phyloP scores from a whole-genome alignment of 176 grass and related monocot species.

The Oryza officinalis region DNA sequence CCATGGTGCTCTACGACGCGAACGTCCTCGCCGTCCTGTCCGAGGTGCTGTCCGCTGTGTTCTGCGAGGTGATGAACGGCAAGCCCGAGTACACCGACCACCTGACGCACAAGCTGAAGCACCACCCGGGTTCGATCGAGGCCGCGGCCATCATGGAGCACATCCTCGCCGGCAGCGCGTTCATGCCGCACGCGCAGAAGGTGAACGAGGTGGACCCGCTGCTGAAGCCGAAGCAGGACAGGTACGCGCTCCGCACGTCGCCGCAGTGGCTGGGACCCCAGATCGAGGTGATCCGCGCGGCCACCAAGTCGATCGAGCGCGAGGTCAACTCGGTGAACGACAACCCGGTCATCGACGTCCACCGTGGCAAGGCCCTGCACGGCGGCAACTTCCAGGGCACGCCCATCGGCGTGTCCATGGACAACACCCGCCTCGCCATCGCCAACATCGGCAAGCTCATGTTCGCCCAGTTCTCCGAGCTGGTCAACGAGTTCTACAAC shows the following conservation, averaged over 20 bases:
- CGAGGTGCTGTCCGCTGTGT: slow-evolving; percentile 61
- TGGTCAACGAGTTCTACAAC: slow-evolving; percentile 93
- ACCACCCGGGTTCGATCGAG: slow-evolving; percentile 87
- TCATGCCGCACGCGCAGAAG: slow-evolving; percentile 69
- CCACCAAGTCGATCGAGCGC: slow-evolving; percentile 78
- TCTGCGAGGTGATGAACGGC: slow-evolving; percentile 85
- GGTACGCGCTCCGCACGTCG: slow-evolving; percentile 86
- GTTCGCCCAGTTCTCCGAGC: slow-evolving; percentile 84
- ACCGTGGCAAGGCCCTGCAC: slow-evolving; percentile 69
- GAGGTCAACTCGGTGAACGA: slow-evolving; percentile 93
- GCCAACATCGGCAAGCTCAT: slow-evolving; percentile 82
- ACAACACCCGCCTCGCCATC: slow-evolving; percentile 75
- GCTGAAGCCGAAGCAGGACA: slow-evolving; percentile 74
- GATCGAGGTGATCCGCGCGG: slow-evolving; percentile 75
- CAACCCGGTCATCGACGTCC: slow-evolving; percentile 81
- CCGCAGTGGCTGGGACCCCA: slow-evolving; percentile 89
- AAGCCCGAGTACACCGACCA: slow-evolving; percentile 86
- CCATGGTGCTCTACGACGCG: slow-evolving; percentile 68
- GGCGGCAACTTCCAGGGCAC: slow-evolving; percentile 89
- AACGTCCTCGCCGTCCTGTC: slow-evolving; percentile 72
- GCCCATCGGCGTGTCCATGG: slow-evolving; percentile 85
- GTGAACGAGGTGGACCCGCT: slow-evolving; percentile 65
- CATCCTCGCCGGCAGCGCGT: slow-evolving; percentile 69
- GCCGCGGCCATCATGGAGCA: slow-evolving; percentile 87
- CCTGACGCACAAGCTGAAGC: slow-evolving; percentile 85